Percentiles rank a stretch among this genome's conserved stretches.
Conservation (phyloP, 1,139 yeast genomes). For the Saccharomyces pastorianus region DNA sequence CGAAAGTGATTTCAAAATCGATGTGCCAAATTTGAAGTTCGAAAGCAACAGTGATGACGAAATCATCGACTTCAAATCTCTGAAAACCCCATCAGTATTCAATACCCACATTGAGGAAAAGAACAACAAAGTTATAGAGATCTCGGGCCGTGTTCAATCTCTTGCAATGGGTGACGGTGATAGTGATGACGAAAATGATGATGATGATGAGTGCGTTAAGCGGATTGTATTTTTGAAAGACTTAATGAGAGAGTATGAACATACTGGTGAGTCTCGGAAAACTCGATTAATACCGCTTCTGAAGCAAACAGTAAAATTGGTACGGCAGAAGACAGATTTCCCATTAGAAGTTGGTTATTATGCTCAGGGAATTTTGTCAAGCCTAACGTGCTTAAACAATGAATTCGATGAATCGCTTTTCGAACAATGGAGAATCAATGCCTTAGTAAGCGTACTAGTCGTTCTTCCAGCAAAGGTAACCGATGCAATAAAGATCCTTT, state of each 20-base stretch:
- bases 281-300: conserved; percentile 18
- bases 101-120: neutral
- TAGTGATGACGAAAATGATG: conserved; percentile 17
- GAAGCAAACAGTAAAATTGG: conserved; percentile 28
- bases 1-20: conserved; percentile 27
- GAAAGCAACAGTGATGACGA: neutral
- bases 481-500: conserved; percentile 38
- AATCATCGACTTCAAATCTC: conserved; percentile 20
- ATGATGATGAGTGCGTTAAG: conserved; percentile 7
- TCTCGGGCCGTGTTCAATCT: conserved; percentile 2
- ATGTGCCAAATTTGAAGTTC: conserved; percentile 14
- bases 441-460: conserved; percentile 49
- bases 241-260: conserved; percentile 24
- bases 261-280: conserved; percentile 11
- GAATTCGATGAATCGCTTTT: conserved; percentile 44
- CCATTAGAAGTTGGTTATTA: conserved; percentile 36
- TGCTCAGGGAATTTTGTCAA: conserved; percentile 40
- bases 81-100: conserved; percentile 2
- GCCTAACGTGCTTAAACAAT: conserved; percentile 41
- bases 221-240: conserved; percentile 34
- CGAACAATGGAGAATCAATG: conserved; percentile 48
- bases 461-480: conserved; percentile 38
- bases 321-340: conserved; percentile 33
- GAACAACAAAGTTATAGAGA: neutral
- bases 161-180: conserved; percentile 15